Conservation (phyloP, 129 eudicot species). For the Heracleum sosnowskyi region DNA sequence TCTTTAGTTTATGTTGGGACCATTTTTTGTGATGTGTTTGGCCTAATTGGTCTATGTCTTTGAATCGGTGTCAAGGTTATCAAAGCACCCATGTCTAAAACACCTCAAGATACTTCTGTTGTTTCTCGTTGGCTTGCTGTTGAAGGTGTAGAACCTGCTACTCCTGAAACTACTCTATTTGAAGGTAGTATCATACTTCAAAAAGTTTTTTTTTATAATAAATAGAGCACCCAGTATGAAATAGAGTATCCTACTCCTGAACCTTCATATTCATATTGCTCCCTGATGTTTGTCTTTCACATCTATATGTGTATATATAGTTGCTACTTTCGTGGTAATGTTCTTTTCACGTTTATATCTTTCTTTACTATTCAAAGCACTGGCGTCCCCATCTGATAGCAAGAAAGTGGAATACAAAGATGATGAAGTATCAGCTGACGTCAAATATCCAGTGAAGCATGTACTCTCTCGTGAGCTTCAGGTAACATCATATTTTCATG, state of each 20-base stretch:
- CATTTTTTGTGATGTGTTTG: not conserved
- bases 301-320: not conserved
- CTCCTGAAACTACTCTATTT: slow-evolving; percentile 72
- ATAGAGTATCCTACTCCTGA: not conserved
- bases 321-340: not conserved
- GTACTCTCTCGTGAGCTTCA: slow-evolving; percentile 94
- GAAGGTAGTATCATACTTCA: slow-evolving; percentile 47
- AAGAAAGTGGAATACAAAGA: slow-evolving; percentile 69
- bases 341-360: not conserved
- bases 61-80: slow-evolving; percentile 45
- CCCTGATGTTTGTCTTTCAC: not conserved
- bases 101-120: slow-evolving; percentile 66
- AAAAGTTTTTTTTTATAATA: too few species aligned
- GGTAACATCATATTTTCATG: slow-evolving; percentile 32
- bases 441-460: slow-evolving; percentile 74
- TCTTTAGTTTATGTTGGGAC: not conserved
- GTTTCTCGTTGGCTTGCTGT: slow-evolving; percentile 82
- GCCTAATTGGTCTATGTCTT: not conserved
- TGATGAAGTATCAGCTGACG: slow-evolving; percentile 53
- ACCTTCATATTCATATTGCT: slow-evolving; percentile 6
- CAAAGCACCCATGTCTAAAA: slow-evolving; percentile 75
- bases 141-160: slow-evolving; percentile 95
- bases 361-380: slow-evolving; percentile 32
- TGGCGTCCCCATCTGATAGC: slow-evolving; percentile 47
- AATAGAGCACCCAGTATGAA: too few species aligned